Evolutionary conservation across 1,284 basidiomycete genomes (phyloP), one percentile per base, ranked within the genome.

Genomic region (Ustanciosporium gigantosporum): DNA sequence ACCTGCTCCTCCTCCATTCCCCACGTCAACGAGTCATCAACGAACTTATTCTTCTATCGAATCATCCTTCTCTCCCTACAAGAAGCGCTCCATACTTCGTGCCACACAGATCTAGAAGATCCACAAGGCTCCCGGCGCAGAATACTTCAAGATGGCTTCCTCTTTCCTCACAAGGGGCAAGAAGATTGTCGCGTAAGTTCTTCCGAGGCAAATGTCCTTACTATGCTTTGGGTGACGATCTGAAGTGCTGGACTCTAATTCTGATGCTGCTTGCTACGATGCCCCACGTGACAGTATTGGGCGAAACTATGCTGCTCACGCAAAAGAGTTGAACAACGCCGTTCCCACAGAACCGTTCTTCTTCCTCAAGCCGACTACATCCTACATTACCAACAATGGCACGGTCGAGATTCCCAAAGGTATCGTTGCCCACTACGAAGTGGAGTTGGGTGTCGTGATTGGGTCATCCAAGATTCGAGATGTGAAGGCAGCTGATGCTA

Each of bases 401-500:
- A 84, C 84, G 25, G 81, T 97, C 21, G 89, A 96, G 81, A 88
- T 97, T 40, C 94, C 94, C 3, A 80, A 79, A 32, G 93, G 92
- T 19, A 83, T 94, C 35, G 74, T 87, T 5, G 87, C 88, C 22
- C 94, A 97, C 76, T 88, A 95, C 76, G 94, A 97, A 84, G 94
- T 98, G 62, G 94, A 98, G 81, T 88, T 98, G 39, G 94, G 91
- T 19, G 86, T 97, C n/a, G 85, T 98, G 45, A 91, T 98, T 52
- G 91, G 92, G 48, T 50, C 50, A 7, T 88, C 88, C 79, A 80
- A 81, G 7, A 91, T 89, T 20, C 83, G 91, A 5, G 86, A 96
- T 76, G 90, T 97, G 68, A 78, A 85, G 1, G 84, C 85, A 60
- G 81, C 82, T 1, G 81, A 88, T 25, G 91, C 91, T 4, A 82